Conservation (phyloP, 176 grass and related monocot species). For the Carex kokanica region DNA sequence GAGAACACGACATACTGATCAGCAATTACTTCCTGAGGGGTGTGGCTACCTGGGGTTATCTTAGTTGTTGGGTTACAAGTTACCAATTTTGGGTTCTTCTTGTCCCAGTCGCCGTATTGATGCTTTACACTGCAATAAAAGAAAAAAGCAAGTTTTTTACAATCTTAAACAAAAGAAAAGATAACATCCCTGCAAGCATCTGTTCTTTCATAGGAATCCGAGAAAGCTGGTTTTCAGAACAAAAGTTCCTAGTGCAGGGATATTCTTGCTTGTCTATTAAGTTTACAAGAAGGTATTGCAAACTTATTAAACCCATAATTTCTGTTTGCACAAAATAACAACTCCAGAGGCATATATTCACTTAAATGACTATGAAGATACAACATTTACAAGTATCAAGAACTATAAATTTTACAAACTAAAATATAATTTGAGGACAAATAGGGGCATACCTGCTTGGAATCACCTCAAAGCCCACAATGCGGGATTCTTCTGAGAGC, state of each 20-base stretch:
- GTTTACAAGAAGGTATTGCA: not conserved
- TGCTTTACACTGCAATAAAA: slow-evolving; percentile 37
- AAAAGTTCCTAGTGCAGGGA: not conserved
- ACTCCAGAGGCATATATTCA: not conserved
- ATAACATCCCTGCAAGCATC: not conserved
- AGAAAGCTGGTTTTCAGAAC: not conserved
- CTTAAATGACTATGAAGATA: not conserved
- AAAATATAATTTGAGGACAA: not conserved
- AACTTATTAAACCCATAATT: not conserved
- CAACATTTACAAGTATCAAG: not conserved
- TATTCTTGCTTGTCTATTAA: not conserved
- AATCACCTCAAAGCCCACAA: slow-evolving; percentile 51
- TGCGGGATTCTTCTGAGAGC: slow-evolving; percentile 35
- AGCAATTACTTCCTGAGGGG: slow-evolving; percentile 35
- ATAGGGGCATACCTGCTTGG: slow-evolving; percentile 37
- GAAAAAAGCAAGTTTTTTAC: not conserved
- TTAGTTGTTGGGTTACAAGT: slow-evolving; percentile 42
- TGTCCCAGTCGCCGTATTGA: slow-evolving; percentile 34
- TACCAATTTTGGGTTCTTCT: slow-evolving; percentile 38
- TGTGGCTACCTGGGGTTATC: slow-evolving; percentile 36
- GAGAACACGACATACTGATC: slow-evolving; percentile 36
- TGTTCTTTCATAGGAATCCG: not conserved
- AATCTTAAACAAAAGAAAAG: slow-evolving; percentile 1
- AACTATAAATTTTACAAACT: not conserved
- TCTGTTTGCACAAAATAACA: not conserved